Conservation (phyloP, 192 early-diverging fungal species). For the Borealophlyctis nickersoniae region DNA sequence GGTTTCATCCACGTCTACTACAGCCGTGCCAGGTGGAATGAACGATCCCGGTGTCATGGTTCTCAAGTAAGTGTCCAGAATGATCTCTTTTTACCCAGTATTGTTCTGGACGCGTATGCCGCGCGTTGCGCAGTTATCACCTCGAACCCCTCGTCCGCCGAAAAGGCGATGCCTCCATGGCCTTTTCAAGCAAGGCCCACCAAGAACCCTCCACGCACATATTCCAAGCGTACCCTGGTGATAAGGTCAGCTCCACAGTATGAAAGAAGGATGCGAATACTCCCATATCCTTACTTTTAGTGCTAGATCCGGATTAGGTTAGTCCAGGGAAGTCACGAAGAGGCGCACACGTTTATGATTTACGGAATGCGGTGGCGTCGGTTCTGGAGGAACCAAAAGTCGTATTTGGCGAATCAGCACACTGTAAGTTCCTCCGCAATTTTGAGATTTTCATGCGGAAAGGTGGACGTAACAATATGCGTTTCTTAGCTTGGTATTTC, state of each 20-base stretch:
- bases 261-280: too few relatives aligned
- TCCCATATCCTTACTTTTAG: too few relatives aligned
- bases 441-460: not conserved
- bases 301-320: slow-evolving; percentile 6
- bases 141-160: too few relatives aligned
- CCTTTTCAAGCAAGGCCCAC: too few relatives aligned
- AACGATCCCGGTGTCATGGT: slow-evolving; percentile 13
- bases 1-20: too few relatives aligned
- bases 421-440: not conserved
- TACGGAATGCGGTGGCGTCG: slow-evolving; percentile 3
- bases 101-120: not conserved
- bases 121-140: too few relatives aligned
- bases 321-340: not conserved
- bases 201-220: slow-evolving; percentile 1
- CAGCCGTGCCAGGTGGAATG: not conserved
- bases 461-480: not conserved
- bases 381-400: slow-evolving; percentile 1
- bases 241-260: too few relatives aligned
- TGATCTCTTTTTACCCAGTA: not conserved
- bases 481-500: slow-evolving; percentile 5
- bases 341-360: not conserved
- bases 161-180: too few relatives aligned
- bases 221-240: not conserved
- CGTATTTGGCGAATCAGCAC: slow-evolving; percentile 5
- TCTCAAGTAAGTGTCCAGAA: slow-evolving; percentile 4